Evolutionary conservation across 1,139 yeast species (phyloP).

Genomic region (Magnusiomyces tetraspermus): DNA sequence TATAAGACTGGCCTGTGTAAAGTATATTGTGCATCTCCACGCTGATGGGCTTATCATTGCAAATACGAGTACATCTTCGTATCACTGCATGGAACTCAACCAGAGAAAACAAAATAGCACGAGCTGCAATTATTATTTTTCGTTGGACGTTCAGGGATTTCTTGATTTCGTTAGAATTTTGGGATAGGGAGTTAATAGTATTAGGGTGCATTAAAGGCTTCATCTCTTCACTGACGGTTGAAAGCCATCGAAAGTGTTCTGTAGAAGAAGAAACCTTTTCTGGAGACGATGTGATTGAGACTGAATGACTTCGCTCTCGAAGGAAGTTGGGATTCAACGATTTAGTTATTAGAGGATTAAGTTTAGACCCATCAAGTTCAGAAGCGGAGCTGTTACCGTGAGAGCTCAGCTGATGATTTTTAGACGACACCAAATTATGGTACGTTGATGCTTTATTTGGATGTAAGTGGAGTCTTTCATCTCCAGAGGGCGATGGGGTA

Average conservation of each 20-base stretch:
- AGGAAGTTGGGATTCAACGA: slow-evolving; percentile 1
- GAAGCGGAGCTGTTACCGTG: no score
- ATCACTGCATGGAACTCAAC: slow-evolving; percentile 65
- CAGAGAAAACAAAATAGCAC: slow-evolving; percentile 36
- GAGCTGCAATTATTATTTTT: slow-evolving; percentile 29
- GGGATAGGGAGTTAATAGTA: background rate
- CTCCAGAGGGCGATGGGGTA: no score
- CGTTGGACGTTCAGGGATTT: slow-evolving; percentile 9
- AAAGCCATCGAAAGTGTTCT: slow-evolving; percentile 62
- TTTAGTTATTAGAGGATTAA: no score
- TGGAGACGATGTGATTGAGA: slow-evolving; percentile 19
- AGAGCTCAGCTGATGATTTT: no score
- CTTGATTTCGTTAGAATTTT: slow-evolving; percentile 12
- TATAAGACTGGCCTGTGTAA: slow-evolving; percentile 15
- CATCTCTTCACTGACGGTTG: slow-evolving; percentile 43
- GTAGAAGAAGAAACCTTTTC: slow-evolving; percentile 31
- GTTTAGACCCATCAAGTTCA: no score
- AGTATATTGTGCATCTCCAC: slow-evolving; percentile 10
- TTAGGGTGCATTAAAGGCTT: slow-evolving; percentile 7
- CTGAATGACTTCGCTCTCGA: slow-evolving; percentile 15
- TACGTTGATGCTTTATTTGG: no score
- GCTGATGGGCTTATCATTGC: slow-evolving; percentile 45
- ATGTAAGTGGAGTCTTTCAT: no score
- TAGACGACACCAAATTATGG: no score
- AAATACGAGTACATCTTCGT: slow-evolving; percentile 56